Evolutionary conservation across 2,329 filamentous ascomycete genomes (phyloP).

Genomic region (Trichoderma asperellum): DNA sequence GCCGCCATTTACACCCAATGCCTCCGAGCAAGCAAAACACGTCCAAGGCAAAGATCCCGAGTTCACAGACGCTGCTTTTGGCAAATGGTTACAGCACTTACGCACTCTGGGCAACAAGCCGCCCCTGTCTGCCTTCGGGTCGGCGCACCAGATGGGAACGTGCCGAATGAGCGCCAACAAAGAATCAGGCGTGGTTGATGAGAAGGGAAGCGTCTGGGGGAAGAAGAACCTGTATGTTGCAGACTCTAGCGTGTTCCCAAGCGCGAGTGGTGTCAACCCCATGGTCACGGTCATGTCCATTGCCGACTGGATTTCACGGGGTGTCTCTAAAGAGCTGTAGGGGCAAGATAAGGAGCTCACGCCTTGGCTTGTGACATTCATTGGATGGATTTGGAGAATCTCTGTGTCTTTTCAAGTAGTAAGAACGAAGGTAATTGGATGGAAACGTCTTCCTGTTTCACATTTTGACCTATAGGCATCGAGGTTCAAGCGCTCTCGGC

Average conservation of each 20-base stretch:
- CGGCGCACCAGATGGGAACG: constrained; percentile 82
- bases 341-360: constrained; percentile 1
- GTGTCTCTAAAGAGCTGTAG: constrained; percentile 53
- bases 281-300: constrained; percentile 80
- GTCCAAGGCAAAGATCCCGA: constrained; percentile 43
- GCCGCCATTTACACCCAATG: constrained; percentile 59
- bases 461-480: constrained; percentile 17
- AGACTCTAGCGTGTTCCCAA: constrained; percentile 76
- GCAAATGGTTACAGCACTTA: constrained; percentile 61
- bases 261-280: constrained; percentile 77
- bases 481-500: constrained; percentile 25
- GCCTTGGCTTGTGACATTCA: neutral
- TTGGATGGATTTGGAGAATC: neutral
- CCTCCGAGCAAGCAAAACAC: constrained; percentile 32
- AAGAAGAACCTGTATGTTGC: constrained; percentile 68
- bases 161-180: constrained; percentile 68
- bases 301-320: constrained; percentile 65
- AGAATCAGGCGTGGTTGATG: constrained; percentile 61
- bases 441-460: constrained; percentile 17
- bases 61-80: constrained; percentile 63
- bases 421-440: constrained; percentile 11
- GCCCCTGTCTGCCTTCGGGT: constrained; percentile 60
- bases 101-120: constrained; percentile 53
- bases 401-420: neutral
- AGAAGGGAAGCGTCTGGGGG: constrained; percentile 66